phyloP scores from a whole-genome alignment of 164 flowering plant genomes.

The Dillenia suffruticosa region DNA sequence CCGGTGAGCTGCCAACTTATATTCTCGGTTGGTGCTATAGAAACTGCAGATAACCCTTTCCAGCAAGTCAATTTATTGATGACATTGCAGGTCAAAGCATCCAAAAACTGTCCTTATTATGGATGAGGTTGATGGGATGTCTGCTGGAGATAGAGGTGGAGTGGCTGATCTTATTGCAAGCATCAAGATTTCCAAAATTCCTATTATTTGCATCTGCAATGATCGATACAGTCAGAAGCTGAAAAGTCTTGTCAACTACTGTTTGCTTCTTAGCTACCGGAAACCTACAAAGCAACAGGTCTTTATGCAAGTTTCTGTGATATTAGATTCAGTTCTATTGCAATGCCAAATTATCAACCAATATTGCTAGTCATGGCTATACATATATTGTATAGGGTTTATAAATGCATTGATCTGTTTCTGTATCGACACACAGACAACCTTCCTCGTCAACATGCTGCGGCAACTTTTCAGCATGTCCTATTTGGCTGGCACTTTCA shows the following conservation, averaged over 20 bases:
- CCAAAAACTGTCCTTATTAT: slow-evolving; percentile 79
- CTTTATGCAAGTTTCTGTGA: background rate
- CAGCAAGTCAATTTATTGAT: slow-evolving; percentile 6
- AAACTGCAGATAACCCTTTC: background rate
- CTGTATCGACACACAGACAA: too few relatives aligned
- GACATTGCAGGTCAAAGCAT: slow-evolving; percentile 56
- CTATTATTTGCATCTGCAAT: slow-evolving; percentile 95
- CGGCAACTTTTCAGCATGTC: too few relatives aligned
- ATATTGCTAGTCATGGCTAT: too few relatives aligned
- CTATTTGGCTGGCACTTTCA: too few relatives aligned
- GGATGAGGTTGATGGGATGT: slow-evolving; percentile 99
- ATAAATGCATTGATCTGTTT: too few relatives aligned
- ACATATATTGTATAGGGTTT: too few relatives aligned
- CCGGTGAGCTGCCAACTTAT: slow-evolving; percentile 36
- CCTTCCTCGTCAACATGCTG: too few relatives aligned
- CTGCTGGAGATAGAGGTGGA: slow-evolving; percentile 99
- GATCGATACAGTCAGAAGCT: slow-evolving; percentile 96
- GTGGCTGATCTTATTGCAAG: slow-evolving; percentile 95
- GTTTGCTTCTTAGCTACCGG: slow-evolving; percentile 73
- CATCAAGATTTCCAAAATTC: slow-evolving; percentile 90
- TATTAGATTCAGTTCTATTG: too few relatives aligned
- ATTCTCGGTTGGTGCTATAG: background rate
- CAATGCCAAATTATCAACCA: too few relatives aligned
- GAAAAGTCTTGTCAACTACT: slow-evolving; percentile 86
- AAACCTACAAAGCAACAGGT: slow-evolving; percentile 99